These are phyloP conservation scores for Kurtzmaniella quercitrusa DNA, from an alignment of 1,139 yeast genomes.

Conservation along the genomic window DNA sequence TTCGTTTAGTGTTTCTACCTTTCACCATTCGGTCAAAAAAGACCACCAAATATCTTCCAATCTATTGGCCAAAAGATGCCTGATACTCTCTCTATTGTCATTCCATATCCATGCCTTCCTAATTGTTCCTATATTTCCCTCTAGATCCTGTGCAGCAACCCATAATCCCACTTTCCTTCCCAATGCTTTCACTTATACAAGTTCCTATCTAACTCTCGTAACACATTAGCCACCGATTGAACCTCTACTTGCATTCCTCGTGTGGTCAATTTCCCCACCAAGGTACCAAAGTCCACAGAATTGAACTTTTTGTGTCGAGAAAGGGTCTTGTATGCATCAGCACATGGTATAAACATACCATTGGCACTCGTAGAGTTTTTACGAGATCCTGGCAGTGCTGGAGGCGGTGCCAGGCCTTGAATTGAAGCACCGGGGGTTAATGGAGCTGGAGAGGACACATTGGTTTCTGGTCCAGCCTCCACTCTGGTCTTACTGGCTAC, in stretches of 20 bases:
- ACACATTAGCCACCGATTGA: constrained; percentile 76
- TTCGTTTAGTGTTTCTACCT: no score
- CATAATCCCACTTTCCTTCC: neutral
- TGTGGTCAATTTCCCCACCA: constrained; percentile 74
- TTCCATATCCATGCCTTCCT: no score
- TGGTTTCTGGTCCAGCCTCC: constrained; percentile 35
- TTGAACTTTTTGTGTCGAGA: constrained; percentile 75
- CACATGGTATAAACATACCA: constrained; percentile 74
- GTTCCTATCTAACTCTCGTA: constrained; percentile 73
- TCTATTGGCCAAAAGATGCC: no score
- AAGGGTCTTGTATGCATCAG: constrained; percentile 83
- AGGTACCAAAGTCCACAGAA: constrained; percentile 64
- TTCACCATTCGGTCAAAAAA: no score
- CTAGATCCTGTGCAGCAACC: no score
- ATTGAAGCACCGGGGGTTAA: constrained; percentile 7
- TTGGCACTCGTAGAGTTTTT: constrained; percentile 9
- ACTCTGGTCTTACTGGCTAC: constrained; percentile 40
- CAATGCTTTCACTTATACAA: constrained; percentile 40
- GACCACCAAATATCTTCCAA: no score
- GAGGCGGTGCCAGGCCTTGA: constrained; percentile 4
- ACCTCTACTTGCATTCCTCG: constrained; percentile 89
- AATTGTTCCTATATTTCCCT: no score
- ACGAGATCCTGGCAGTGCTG: constrained; percentile 5
- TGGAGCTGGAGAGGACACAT: constrained; percentile 8
- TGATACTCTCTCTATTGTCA: no score